phyloP scores from a whole-genome alignment of 345 rosid genomes.

The Aethionema arabicum region DNA sequence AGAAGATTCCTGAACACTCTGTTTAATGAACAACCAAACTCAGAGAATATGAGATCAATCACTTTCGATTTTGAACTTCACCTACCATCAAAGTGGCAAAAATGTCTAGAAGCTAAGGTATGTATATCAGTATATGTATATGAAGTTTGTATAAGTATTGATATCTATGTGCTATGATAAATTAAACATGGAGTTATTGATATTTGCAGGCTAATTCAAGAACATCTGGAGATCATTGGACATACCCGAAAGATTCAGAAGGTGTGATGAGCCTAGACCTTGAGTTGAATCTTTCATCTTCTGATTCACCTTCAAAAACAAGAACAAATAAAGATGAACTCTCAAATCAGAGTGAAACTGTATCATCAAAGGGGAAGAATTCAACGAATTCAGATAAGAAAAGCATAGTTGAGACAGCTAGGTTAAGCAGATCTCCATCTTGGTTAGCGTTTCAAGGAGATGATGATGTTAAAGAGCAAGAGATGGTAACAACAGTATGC shows the following conservation, averaged over 20 bases:
- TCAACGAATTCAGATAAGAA: constrained; percentile 25
- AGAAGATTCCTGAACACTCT: constrained; percentile 15
- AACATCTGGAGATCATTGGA: constrained; percentile 48
- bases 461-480: constrained; percentile 45
- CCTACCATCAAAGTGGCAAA: constrained; percentile 27
- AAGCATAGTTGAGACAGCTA: constrained; percentile 23
- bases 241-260: no score
- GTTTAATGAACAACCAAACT: constrained; percentile 26
- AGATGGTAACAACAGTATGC: constrained; percentile 82
- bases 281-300: constrained; percentile 59
- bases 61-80: constrained; percentile 36
- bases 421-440: constrained; percentile 38
- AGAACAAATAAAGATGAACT: constrained; percentile 11
- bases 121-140: not conserved
- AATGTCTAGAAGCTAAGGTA: constrained; percentile 32
- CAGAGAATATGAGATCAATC: constrained; percentile 29
- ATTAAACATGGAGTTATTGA: constrained; percentile 5
- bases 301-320: constrained; percentile 40
- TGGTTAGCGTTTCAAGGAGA: constrained; percentile 49
- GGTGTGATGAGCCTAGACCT: constrained; percentile 63
- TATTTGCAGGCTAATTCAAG: constrained; percentile 33
- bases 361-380: constrained; percentile 26
- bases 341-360: constrained; percentile 22
- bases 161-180: not conserved
- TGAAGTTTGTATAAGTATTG: not conserved